These are phyloP conservation scores for Acacia confusa DNA, from an alignment of 306 rosid genomes.

Conservation along the genomic window DNA sequence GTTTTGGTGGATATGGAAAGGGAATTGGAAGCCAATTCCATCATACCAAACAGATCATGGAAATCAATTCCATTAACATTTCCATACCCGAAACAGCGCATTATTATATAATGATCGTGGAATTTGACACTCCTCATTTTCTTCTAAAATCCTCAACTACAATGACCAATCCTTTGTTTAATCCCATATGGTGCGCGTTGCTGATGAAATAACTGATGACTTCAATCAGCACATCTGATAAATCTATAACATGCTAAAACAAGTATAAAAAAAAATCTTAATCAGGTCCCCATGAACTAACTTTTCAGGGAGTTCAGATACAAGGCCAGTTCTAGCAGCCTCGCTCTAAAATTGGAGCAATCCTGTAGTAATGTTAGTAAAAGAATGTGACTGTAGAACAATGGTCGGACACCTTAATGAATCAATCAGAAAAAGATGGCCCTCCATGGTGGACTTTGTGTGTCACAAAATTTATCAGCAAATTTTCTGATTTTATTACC, in stretches of 20 bases:
- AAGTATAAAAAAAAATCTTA: neutral
- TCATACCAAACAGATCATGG: too few relatives aligned
- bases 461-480: slow-evolving; percentile 22
- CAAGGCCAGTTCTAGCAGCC: neutral
- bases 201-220: neutral
- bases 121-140: neutral
- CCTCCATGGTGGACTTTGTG: slow-evolving; percentile 17
- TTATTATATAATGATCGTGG: neutral
- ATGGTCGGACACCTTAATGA: neutral
- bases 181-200: neutral
- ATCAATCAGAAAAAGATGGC: slow-evolving; percentile 29
- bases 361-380: neutral
- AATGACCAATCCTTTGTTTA: neutral
- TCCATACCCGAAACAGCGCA: too few relatives aligned
- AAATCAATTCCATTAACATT: too few relatives aligned
- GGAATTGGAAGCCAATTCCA: too few relatives aligned
- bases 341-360: neutral
- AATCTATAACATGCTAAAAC: neutral
- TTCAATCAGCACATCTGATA: neutral
- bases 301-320: neutral
- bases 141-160: neutral
- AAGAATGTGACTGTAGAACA: neutral
- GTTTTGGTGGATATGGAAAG: too few relatives aligned
- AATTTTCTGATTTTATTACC: slow-evolving; percentile 33
- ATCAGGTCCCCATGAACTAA: neutral